Base-by-base conservation (phyloP, 208 protist species). In the Trypanosoma brucei region DNA sequence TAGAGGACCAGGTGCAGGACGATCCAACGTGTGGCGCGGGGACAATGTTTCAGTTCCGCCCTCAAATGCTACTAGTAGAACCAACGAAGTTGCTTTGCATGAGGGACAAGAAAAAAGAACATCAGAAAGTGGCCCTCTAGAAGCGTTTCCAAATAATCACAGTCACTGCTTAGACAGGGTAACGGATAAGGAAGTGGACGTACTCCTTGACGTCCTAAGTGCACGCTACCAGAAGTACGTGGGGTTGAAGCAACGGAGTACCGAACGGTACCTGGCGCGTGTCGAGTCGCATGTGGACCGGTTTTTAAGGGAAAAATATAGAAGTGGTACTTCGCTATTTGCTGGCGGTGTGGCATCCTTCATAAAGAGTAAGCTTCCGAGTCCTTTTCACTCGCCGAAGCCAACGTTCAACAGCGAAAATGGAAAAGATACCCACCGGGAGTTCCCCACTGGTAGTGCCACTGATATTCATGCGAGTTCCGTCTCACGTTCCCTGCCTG, bases 201-300 rank as follows among this genome's bases (percentile, higher is more conserved):
- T 56, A 40, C 72, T 76, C 45, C 52, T 86, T 35, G 57, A 60
- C 4, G 77, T 73, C 0, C 76, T 89, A 39, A 67, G 73, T 22
- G 50, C 57, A 30, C 76, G 77, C 22, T 73, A 73, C 9, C 68
- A 71, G 39, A 70, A 68, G 50, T 91, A 91, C 65, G 50, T 70
- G 22, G 38, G 33, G 33, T 62, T 71, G 53, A 91, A 91, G 54
- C 62, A 76, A 14, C 14, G 40, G 2, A 83, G 60, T 59, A 88
- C 79, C 0, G 79, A 91, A 56, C 60, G 55, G 31, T 91, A 91
- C 58, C 65, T 91, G 38, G 76, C 69, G 13, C 67, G 70, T 33
- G 69, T 91, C 51, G 84, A 91, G 57, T 68, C 62, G 11, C 61
- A 68, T 49, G 84, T 91, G 13, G 84, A 91, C 42, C 67, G 60